A percentile compares a stretch with the other conserved stretches of the same genome.
These are phyloP conservation scores for Coemansia biformis DNA, from an alignment of 192 early-diverging fungal species.

Conservation along the genomic window DNA sequence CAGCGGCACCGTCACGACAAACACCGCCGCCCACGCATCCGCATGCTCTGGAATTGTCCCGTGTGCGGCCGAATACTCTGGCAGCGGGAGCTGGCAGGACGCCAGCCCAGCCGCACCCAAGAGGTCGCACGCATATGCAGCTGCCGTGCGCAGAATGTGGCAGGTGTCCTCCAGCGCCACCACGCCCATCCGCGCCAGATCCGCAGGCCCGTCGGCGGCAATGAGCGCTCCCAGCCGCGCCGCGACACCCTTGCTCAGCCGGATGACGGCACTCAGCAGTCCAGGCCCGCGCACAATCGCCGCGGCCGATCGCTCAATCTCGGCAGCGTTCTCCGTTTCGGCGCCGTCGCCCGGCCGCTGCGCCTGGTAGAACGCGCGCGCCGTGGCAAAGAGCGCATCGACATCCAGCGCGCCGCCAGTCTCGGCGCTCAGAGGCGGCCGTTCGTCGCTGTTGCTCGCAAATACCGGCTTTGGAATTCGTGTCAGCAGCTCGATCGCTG, in stretches of 20 bases:
- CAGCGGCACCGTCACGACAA: slow-evolving; percentile 12
- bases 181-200: neutral
- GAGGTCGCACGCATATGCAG: slow-evolving; percentile 23
- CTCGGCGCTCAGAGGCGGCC: neutral
- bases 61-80: too few species aligned
- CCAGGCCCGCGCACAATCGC: slow-evolving; percentile 30
- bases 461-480: slow-evolving; percentile 38
- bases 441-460: slow-evolving; percentile 1
- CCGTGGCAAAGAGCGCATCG: slow-evolving; percentile 15
- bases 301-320: slow-evolving; percentile 22
- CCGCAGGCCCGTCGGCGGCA: neutral
- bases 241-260: slow-evolving; percentile 19
- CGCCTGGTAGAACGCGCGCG: slow-evolving; percentile 25
- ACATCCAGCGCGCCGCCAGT: neutral
- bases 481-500: slow-evolving; percentile 40
- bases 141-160: slow-evolving; percentile 27
- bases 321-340: neutral
- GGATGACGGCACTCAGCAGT: slow-evolving; percentile 19
- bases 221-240: slow-evolving; percentile 15
- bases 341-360: slow-evolving; percentile 3
- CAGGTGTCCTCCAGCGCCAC: slow-evolving; percentile 33
- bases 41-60: neutral
- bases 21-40: slow-evolving; percentile 27
- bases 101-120: slow-evolving; percentile 2
- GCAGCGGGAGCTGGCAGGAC: slow-evolving; percentile 2